Evolutionary conservation across 2,329 filamentous ascomycete species (phyloP).

Genomic region (Penicillium sp.): DNA sequence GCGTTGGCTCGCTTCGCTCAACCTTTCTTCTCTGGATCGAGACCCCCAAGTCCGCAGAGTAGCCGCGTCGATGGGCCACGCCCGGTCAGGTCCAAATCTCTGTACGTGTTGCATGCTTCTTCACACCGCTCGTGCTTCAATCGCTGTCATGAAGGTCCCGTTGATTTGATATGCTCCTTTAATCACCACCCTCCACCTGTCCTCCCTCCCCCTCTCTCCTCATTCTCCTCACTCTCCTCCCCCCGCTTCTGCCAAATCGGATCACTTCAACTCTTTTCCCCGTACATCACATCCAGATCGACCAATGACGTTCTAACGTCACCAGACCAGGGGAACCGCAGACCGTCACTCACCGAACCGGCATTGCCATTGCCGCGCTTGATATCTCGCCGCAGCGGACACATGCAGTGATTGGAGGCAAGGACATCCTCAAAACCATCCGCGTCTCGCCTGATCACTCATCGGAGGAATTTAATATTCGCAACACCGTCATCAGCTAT

Average conservation of each 20-base stretch:
- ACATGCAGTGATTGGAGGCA: constrained; percentile 67
- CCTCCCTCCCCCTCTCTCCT: constrained; percentile 5
- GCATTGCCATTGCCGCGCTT: constrained; percentile 65
- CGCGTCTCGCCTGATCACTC: constrained; percentile 61
- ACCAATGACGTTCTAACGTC: constrained; percentile 22
- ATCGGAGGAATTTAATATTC: constrained; percentile 67
- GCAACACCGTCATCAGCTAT: constrained; percentile 63
- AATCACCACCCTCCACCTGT: constrained; percentile 4
- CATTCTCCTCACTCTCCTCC: constrained; percentile 5
- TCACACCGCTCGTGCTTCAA: constrained; percentile 19
- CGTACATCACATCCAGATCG: constrained; percentile 6
- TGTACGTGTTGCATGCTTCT: constrained; percentile 36
- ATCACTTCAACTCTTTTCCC: neutral
- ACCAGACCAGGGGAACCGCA: constrained; percentile 54
- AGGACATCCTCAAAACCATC: constrained; percentile 69
- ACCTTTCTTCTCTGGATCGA: constrained; percentile 58
- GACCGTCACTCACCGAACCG: constrained; percentile 66
- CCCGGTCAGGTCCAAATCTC: constrained; percentile 42
- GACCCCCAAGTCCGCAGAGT: constrained; percentile 57
- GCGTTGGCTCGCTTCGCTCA: constrained; percentile 58
- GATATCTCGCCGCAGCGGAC: constrained; percentile 67
- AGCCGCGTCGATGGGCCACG: constrained; percentile 33
- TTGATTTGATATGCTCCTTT: constrained; percentile 7
- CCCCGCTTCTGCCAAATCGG: constrained; percentile 12
- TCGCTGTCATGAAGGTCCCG: neutral